phyloP scores from a whole-genome alignment of 352 stramenopile genomes.

The Phytophthora quininea region DNA sequence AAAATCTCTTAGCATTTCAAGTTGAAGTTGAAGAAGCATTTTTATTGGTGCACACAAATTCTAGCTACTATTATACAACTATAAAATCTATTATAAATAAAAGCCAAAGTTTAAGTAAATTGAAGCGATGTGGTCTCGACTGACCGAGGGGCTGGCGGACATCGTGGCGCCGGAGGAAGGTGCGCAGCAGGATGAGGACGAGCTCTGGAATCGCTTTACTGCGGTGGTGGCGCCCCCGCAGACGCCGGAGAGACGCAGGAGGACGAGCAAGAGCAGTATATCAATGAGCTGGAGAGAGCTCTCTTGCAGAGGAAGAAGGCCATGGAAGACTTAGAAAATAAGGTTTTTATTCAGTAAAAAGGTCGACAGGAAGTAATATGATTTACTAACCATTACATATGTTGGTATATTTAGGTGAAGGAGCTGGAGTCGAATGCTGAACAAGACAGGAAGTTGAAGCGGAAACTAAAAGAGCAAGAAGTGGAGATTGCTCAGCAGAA shows the following conservation, averaged over 20 bases:
- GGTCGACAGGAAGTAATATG: background rate
- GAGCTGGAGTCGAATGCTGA: conserved; percentile 14
- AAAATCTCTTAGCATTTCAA: background rate
- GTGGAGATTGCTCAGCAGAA: conserved; percentile 31
- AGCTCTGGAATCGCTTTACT: conserved; percentile 48
- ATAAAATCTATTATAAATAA: too few relatives aligned
- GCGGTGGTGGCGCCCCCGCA: conserved; percentile 51
- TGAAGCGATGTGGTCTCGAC: conserved; percentile 62
- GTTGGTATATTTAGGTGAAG: conserved; percentile 15
- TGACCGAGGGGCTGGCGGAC: conserved; percentile 68
- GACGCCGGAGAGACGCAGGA: conserved; percentile 34
- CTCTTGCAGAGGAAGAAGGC: conserved; percentile 80
- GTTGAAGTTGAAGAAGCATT: background rate
- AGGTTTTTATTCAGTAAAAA: conserved; percentile 23
- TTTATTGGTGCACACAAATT: too few relatives aligned
- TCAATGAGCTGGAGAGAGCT: conserved; percentile 74
- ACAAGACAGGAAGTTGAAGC: conserved; percentile 15
- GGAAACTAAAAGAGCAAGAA: conserved; percentile 30
- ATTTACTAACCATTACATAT: conserved; percentile 21
- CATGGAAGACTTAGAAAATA: conserved; percentile 61
- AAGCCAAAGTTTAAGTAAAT: too few relatives aligned
- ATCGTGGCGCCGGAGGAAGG: conserved; percentile 69
- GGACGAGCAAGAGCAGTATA: conserved; percentile 82
- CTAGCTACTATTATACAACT: too few relatives aligned
- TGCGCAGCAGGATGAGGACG: conserved; percentile 29